These are phyloP conservation scores for Spergularia azorica DNA, from an alignment of 179 eudicot genomes.

Conservation along the genomic window DNA sequence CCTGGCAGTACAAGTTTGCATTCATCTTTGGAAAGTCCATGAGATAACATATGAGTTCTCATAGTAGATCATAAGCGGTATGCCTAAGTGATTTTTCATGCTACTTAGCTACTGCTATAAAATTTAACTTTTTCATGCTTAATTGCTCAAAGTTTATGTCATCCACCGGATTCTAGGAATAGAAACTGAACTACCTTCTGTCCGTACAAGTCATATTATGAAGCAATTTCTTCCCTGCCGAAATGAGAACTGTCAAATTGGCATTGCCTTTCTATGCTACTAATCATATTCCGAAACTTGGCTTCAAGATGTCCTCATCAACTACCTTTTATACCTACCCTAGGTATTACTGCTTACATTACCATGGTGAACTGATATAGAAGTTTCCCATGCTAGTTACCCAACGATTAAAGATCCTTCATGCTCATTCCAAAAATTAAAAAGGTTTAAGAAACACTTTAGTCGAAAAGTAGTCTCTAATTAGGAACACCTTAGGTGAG, in stretches of 20 bases:
- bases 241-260: not conserved
- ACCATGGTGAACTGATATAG: not conserved
- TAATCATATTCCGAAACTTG: not conserved
- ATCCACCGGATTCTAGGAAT: not conserved
- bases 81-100: not conserved
- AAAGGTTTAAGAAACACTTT: not conserved
- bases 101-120: not conserved
- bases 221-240: not conserved
- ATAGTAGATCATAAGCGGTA: too few relatives aligned
- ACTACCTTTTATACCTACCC: conserved; percentile 14
- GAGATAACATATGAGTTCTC: too few relatives aligned
- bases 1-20: too few relatives aligned
- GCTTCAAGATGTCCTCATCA: not conserved
- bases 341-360: not conserved
- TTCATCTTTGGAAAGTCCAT: too few relatives aligned
- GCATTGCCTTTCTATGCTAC: not conserved
- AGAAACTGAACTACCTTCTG: not conserved
- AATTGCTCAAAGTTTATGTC: not conserved
- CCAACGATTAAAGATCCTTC: conserved; percentile 9
- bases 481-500: not conserved
- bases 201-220: not conserved
- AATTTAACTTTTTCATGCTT: not conserved
- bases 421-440: not conserved
- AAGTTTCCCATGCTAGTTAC: not conserved
- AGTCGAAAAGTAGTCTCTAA: not conserved